Base-by-base conservation (phyloP, 257 asterid species). In the Misopates orontium region DNA sequence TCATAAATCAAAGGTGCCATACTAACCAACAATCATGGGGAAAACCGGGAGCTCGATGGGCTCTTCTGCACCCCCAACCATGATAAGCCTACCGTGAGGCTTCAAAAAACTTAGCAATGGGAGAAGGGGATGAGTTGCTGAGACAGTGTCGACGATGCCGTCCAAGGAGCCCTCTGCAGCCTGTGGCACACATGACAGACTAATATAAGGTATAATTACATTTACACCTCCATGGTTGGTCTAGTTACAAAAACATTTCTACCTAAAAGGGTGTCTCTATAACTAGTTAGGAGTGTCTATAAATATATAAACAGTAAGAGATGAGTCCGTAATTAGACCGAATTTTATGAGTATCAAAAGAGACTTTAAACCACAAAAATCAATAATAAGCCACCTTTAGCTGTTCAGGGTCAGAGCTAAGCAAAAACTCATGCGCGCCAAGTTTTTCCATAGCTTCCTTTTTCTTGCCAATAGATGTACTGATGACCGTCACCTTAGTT, bases 31-130 rank as follows among this genome's bases (percentile, higher is more conserved):
- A 10, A 48, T 18, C 28, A 63, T 19, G 19, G 68, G 47, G 3
- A 63, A 47, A 10, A 48, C 42, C 10, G 57, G 68, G 25, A 63
- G 48, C 28, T 63, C 57, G 0, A 63, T 47, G 4, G 65, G 65
- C 51, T 48, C 22, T 24, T 48, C 47, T n/a, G 68, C 45, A 22
- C 14, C 16, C 0, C 68, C 68, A 8, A 63, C 45, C 24, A 47
- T 4, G 18, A 63, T 21, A 22, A 63, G 56, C 47, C 44, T 63
- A n/a, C 68, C 57, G 28, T 63, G 58, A 1, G 57, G 57, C 31
- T 63, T 63, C 58, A 63, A 32, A 47, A 63, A 7, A 17, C 23
- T 28, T 32, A 63, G 5, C 28, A 47, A 49, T 0, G 56, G 44
- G 28, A 3, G 10, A 14, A 63, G 16, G 5, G 68, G 23, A 21